phyloP scores from a whole-genome alignment of 2,329 filamentous ascomycete species.

The Metarhizium sp. region DNA sequence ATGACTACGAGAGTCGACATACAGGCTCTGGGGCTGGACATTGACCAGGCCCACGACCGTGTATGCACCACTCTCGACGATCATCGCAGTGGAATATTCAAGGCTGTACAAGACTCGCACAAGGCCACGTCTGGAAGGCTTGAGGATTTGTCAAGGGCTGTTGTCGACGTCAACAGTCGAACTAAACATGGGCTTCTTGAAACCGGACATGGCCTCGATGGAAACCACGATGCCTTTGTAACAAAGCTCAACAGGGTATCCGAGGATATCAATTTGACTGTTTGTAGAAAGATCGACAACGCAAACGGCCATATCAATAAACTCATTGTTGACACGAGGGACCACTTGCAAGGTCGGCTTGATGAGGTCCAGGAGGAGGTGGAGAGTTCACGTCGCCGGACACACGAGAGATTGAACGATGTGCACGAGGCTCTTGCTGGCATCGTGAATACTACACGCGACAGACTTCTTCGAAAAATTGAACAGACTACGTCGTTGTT shows the following conservation, averaged over 20 bases:
- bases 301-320: background rate
- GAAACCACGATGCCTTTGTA: background rate
- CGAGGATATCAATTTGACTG: background rate
- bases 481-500: background rate
- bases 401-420: slow-evolving; percentile 1
- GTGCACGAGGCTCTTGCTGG: slow-evolving; percentile 2
- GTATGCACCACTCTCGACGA: background rate
- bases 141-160: background rate
- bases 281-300: slow-evolving; percentile 1
- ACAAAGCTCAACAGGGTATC: background rate
- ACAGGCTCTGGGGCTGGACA: background rate
- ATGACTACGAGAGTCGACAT: slow-evolving; percentile 1
- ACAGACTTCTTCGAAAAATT: background rate
- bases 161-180: background rate
- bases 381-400: slow-evolving; percentile 2
- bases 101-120: background rate
- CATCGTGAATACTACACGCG: background rate
- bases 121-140: background rate
- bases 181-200: background rate
- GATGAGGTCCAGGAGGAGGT: slow-evolving; percentile 1
- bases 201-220: background rate
- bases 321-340: background rate
- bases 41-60: background rate
- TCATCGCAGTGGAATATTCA: background rate
- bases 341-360: background rate